phyloP scores from a whole-genome alignment of 176 grass and related monocot genomes.

The Lolium rigidum region DNA sequence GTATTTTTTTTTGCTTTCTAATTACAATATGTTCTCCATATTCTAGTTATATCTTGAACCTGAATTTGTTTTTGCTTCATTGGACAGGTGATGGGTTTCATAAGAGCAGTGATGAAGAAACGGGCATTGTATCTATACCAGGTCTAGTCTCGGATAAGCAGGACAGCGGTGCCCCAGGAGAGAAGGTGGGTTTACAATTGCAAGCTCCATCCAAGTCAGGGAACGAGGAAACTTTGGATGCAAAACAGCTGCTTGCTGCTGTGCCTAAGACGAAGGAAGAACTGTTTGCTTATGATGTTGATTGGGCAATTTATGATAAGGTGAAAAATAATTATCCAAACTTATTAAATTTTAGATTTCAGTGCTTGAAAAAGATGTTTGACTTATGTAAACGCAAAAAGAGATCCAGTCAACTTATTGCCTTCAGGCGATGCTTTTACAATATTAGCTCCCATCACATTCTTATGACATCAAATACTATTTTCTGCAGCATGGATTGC shows the following conservation, averaged over 20 bases:
- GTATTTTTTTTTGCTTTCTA: not conserved
- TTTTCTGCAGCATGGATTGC: conserved; percentile 69
- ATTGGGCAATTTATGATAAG: conserved; percentile 91
- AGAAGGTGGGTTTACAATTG: conserved; percentile 22
- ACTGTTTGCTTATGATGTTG: conserved; percentile 78
- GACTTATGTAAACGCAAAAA: not conserved
- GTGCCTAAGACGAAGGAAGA: conserved; percentile 85
- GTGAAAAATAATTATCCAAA: conserved; percentile 44
- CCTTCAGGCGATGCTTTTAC: not conserved
- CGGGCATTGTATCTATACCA: too few relatives aligned
- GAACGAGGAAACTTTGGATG: conserved; percentile 69
- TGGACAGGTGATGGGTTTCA: too few relatives aligned
- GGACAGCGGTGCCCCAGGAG: conserved; percentile 42
- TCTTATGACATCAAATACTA: conserved; percentile 7
- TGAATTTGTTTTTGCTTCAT: too few relatives aligned
- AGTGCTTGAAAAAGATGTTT: conserved; percentile 2
- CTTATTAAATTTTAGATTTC: conserved; percentile 27
- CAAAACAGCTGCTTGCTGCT: conserved; percentile 60
- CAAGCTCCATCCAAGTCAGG: conserved; percentile 67
- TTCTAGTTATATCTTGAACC: too few relatives aligned
- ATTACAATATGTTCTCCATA: too few relatives aligned
- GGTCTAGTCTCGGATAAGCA: conserved; percentile 49
- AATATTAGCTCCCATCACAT: not conserved
- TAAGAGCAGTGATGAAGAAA: too few relatives aligned
- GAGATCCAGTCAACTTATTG: not conserved